Conservation (phyloP, 345 rosid species). For the Boechera stricta region DNA sequence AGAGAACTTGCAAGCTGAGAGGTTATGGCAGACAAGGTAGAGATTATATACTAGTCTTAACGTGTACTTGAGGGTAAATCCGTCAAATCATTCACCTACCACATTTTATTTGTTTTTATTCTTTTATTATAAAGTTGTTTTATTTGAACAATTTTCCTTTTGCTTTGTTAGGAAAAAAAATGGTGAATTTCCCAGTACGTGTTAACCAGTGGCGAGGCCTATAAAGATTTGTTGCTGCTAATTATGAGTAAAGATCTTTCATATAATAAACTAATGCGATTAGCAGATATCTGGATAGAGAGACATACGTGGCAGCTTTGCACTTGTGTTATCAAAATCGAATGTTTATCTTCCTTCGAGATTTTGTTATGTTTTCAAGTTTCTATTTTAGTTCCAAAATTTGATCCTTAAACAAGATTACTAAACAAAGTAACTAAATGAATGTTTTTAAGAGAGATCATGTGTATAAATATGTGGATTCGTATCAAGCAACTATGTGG, state of each 20-base stretch:
- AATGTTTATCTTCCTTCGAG: conserved; percentile 12
- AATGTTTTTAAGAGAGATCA: neutral
- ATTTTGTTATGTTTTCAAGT: conserved; percentile 31
- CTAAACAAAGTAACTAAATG: neutral
- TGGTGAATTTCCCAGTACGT: conserved; percentile 30
- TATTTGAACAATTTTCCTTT: conserved; percentile 5
- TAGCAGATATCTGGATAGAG: neutral
- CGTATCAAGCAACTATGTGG: neutral
- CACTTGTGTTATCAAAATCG: neutral
- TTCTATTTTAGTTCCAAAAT: neutral
- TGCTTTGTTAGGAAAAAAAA: conserved; percentile 13
- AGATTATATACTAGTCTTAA: conserved; percentile 37
- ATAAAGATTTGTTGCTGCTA: conserved; percentile 30
- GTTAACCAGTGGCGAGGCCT: conserved; percentile 33
- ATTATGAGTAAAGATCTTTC: conserved; percentile 16
- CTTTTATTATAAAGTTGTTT: conserved; percentile 22
- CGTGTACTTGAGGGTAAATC: conserved; percentile 40
- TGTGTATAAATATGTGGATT: neutral
- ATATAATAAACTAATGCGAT: neutral
- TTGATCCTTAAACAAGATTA: neutral
- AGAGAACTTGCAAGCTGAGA: conserved; percentile 49
- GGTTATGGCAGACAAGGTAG: conserved; percentile 19
- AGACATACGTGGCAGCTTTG: conserved; percentile 15
- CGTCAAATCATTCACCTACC: conserved; percentile 47
- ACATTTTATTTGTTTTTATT: conserved; percentile 19